Conservation (phyloP, 192 early-diverging fungal genomes). For the Coemansia sp. region DNA sequence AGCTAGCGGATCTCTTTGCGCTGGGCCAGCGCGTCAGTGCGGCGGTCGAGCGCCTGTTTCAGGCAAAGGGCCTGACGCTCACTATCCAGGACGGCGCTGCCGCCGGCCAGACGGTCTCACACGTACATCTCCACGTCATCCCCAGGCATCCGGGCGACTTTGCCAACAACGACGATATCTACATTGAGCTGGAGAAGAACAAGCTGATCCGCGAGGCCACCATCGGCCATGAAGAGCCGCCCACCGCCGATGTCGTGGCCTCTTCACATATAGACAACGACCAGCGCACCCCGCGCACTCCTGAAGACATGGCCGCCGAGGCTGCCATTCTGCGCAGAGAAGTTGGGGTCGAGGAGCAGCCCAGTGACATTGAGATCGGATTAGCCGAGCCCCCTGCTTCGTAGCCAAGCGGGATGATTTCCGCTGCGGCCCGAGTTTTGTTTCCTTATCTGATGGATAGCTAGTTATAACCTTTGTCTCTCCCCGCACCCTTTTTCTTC, state of each 20-base stretch:
- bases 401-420: no score
- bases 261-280: conserved; percentile 62
- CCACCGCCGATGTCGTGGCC: conserved; percentile 1
- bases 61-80: conserved; percentile 72
- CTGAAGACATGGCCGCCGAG: conserved; percentile 74
- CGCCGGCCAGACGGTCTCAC: conserved; percentile 83
- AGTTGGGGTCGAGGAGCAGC: conserved; percentile 17
- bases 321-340: conserved; percentile 33
- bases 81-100: conserved; percentile 75
- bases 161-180: conserved; percentile 86
- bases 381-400: no score
- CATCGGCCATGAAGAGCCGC: conserved; percentile 20
- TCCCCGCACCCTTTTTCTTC: no score
- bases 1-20: conserved; percentile 81
- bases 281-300: conserved; percentile 66
- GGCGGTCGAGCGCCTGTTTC: conserved; percentile 72
- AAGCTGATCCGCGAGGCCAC: conserved; percentile 3
- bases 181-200: conserved; percentile 65
- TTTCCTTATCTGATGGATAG: no score
- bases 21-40: conserved; percentile 75
- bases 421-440: no score
- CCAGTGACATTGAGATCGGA: background rate
- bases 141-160: conserved; percentile 80
- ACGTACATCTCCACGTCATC: conserved; percentile 91
- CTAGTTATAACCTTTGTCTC: no score